These are phyloP conservation scores for Wallacemonas collosoma DNA, from an alignment of 208 protist genomes.

Conservation along the genomic window DNA sequence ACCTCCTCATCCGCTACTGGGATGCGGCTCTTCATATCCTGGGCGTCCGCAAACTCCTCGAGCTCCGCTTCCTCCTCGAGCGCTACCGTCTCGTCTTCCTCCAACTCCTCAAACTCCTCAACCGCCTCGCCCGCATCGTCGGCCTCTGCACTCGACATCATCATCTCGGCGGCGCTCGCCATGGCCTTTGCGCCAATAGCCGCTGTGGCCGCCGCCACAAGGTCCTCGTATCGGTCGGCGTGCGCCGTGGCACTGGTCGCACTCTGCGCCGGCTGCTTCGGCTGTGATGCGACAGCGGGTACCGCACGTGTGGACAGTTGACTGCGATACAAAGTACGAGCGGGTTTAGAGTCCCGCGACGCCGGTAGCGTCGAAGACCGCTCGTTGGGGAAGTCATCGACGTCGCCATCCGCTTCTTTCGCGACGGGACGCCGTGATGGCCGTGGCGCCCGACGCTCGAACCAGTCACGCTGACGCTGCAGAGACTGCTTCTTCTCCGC, in stretches of 20 bases:
- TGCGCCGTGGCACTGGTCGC: not conserved
- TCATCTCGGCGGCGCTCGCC: not conserved
- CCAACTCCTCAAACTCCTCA: slow-evolving; percentile 5
- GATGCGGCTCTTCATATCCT: slow-evolving; percentile 4
- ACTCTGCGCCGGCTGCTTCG: not conserved
- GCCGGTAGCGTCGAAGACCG: not conserved
- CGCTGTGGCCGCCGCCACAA: slow-evolving; percentile 3
- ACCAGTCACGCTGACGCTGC: slow-evolving; percentile 28
- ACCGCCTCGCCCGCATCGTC: slow-evolving; percentile 8
- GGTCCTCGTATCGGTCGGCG: slow-evolving; percentile 3
- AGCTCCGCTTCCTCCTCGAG: slow-evolving; percentile 19
- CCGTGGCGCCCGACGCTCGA: not conserved
- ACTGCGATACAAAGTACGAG: slow-evolving; percentile 21
- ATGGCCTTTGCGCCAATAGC: slow-evolving; percentile 11
- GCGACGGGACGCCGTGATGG: not conserved
- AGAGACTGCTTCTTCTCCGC: slow-evolving; percentile 19
- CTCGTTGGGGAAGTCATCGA: too few species aligned
- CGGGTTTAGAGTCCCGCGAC: not conserved
- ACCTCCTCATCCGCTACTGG: slow-evolving; percentile 17
- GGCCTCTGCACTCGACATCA: not conserved
- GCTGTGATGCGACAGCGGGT: not conserved
- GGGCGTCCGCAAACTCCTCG: slow-evolving; percentile 13
- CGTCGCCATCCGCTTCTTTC: not conserved
- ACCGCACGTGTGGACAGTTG: not conserved
- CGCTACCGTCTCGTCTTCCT: slow-evolving; percentile 18